These are phyloP conservation scores for Debaryomycetaceae sp. DNA, from an alignment of 1,139 yeast genomes.

Conservation along the genomic window DNA sequence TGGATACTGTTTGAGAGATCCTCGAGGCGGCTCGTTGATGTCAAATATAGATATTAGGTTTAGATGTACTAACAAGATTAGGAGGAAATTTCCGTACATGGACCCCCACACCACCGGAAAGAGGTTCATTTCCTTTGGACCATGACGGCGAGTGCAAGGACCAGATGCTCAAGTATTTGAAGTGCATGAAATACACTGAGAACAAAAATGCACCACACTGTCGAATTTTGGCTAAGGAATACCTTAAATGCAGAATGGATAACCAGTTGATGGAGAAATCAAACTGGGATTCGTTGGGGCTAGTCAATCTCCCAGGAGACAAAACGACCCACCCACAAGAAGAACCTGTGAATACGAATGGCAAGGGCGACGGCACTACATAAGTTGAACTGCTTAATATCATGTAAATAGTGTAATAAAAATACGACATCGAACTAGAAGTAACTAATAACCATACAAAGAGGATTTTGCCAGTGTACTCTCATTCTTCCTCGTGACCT, in stretches of 20 bases:
- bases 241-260: conserved; percentile 87
- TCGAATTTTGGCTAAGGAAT: conserved; percentile 74
- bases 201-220: conserved; percentile 91
- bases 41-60: too few relatives aligned
- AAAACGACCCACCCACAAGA: conserved; percentile 8
- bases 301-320: conserved; percentile 62
- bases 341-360: too few relatives aligned
- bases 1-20: too few relatives aligned
- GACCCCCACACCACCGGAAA: conserved; percentile 91
- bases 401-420: neutral
- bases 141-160: conserved; percentile 83
- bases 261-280: conserved; percentile 80
- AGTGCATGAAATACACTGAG: conserved; percentile 72
- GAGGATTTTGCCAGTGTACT: neutral
- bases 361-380: too few relatives aligned
- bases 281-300: conserved; percentile 79
- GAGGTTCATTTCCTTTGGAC: conserved; percentile 95
- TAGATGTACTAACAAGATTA: conserved; percentile 9
- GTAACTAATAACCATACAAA: neutral
- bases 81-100: conserved; percentile 44
- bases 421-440: neutral
- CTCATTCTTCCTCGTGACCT: neutral
- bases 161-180: conserved; percentile 70
- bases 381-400: too few relatives aligned
- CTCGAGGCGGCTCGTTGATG: too few relatives aligned